These are phyloP conservation scores for Leccinum angustisporum DNA, from an alignment of 1,284 basidiomycete genomes.

Conservation along the genomic window DNA sequence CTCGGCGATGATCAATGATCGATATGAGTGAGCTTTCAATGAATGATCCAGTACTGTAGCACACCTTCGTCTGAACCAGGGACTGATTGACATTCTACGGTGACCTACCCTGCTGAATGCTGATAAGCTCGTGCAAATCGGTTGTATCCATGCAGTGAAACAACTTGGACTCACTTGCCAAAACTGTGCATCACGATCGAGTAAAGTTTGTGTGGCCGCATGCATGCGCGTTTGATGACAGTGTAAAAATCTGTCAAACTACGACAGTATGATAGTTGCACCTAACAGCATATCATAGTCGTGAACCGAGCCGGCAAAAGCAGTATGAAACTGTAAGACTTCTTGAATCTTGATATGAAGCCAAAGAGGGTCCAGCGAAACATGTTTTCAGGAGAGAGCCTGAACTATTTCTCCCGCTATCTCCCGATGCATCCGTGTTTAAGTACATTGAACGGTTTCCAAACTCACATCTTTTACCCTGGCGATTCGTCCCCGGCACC, in stretches of 20 bases:
- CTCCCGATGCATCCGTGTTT: not conserved
- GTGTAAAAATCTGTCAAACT: not conserved
- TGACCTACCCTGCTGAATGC: not conserved
- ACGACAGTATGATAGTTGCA: not conserved
- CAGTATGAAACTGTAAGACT: not conserved
- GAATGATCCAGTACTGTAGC: not conserved
- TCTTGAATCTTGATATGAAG: not conserved
- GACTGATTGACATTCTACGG: not conserved
- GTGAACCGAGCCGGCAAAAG: not conserved
- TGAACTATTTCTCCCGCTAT: not conserved
- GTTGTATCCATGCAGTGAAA: not conserved
- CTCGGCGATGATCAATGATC: not conserved
- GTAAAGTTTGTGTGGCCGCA: not conserved
- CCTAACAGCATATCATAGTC: too few relatives aligned
- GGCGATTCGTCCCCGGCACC: not conserved
- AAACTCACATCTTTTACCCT: not conserved
- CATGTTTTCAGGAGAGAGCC: not conserved
- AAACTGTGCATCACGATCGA: not conserved
- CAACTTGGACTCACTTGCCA: not conserved
- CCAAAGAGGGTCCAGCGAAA: not conserved
- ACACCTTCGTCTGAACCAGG: not conserved
- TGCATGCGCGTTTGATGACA: not conserved
- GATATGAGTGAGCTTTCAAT: not conserved
- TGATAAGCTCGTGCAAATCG: not conserved
- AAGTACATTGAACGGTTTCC: not conserved